Evolutionary conservation across 2,329 filamentous ascomycete species (phyloP), one percentile per base, ranked within the genome.

Genomic region (Ophiostoma ips): DNA sequence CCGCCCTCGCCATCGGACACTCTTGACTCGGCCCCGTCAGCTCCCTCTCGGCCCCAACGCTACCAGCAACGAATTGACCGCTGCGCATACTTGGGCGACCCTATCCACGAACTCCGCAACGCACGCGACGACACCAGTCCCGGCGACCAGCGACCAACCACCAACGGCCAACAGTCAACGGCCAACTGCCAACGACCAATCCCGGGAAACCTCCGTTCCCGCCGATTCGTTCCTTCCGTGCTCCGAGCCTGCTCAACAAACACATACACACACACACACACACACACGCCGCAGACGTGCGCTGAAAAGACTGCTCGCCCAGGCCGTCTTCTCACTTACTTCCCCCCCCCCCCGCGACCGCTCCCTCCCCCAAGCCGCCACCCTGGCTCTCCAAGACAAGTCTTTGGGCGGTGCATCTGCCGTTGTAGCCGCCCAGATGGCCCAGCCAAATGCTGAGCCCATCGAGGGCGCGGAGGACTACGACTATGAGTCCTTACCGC

Each of bases 401-500:
- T 64, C 71, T 58, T 73, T 76, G 71, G 75, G 77, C 73, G 73
- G 72, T 72, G 76, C 75, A 70, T 71, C 76, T 69, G 71, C 71
- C 72, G 78, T 75, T 75, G 76, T 74, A 76, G 78, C 77, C 75
- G 78, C 77, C 75, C 71, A 72, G 65, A 83, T 82, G 79, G 77
- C 77, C 75, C 76, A 79, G 75, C 76, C 76, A 67, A 75, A 68
- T 71, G 73, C 72, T 69, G 76, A 78, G 67, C 71, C 72, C 58
- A 71, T 69, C 61, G 77, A 81, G 65, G 78, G 81, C 58, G 71
- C 68, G 61, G 77, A 81, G 65, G 78, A 82, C 59, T 82, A 81
- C 64, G 79, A 82, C 70, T 96, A 96, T 77, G 90, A 96, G 76
- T 82, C 83, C 57, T 79, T 98, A 52, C 89, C 90, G 56, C 85